Base-by-base conservation (phyloP, 148 eudicot species). In the Tetragonia tetragonoides region DNA sequence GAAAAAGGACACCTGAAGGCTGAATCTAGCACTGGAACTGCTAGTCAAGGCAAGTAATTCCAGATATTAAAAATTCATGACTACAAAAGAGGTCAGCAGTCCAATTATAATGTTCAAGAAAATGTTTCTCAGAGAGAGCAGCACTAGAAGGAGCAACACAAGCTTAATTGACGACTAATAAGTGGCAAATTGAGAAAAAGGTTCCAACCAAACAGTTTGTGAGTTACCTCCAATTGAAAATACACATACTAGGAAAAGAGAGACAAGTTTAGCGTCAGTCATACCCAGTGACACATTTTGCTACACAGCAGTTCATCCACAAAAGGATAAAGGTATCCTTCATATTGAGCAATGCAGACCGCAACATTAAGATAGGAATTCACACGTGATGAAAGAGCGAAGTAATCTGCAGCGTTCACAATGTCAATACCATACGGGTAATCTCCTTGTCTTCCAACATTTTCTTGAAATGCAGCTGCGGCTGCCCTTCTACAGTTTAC, bases 401-500 rank as follows among this genome's bases (percentile, higher is more conserved):
- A 95, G 85, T 95, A 95, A 87, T 95, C 99, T 60, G 99, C 99
- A 68, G 90, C 85, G 80, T 88, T 95, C 85, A 95, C 97, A 71
- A 95, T 95, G 83, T 95, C 97, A 85, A 95, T 95, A 70, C 99
- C 99, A 85, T 95, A 89, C n/a, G 97, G 93, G 65, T 86, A 95
- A 83, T 83, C 89, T 69, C 99, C 99, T 84, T 95, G 99, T 81
- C 99, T 84, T 79, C 99, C 99, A 61, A 93, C 99, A 87, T 95
- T 95, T 75, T 95, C 99, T 85, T 95, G 99, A 87, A 95, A 95
- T 80, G 99, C 99, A 86, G 99, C 99, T 20, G 99, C 97, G 3
- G 99, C 99, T 65, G 99, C 99, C 86, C 99, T 87, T 91, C 99
- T 93, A 85, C 99, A 95, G 74, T 95, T 95, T 56, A 95, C 99